A percentile compares a stretch with the other conserved stretches of the same genome.
phyloP scores from a whole-genome alignment of 441 rosid genomes.

The Erodium chrysanthum region DNA sequence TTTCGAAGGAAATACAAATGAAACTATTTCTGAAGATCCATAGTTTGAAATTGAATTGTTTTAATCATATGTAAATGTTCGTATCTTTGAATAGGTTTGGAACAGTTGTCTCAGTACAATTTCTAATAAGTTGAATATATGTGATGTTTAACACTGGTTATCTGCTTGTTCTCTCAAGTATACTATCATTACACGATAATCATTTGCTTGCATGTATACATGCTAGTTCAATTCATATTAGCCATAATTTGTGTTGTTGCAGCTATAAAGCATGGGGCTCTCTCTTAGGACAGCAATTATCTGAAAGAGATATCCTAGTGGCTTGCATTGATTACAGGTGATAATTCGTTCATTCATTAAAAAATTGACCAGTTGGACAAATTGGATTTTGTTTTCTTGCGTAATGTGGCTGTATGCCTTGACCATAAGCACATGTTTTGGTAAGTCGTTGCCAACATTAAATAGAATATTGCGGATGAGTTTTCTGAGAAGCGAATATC shows the following conservation, averaged over 20 bases:
- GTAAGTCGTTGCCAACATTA: neutral
- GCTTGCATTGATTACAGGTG: conserved; percentile 4
- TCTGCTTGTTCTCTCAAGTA: neutral
- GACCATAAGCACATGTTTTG: neutral
- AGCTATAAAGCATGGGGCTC: conserved; percentile 1
- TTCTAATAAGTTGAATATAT: neutral
- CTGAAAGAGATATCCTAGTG: conserved; percentile 1
- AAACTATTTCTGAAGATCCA: neutral
- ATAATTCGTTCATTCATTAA: neutral
- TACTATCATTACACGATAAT: neutral
- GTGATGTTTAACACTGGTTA: neutral
- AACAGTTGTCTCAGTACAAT: neutral
- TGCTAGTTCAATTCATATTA: neutral
- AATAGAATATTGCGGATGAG: neutral
- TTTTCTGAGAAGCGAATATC: no score
- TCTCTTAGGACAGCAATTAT: neutral
- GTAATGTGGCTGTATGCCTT: neutral
- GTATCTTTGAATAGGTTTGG: neutral
- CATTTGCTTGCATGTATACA: neutral
- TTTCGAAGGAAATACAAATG: neutral
- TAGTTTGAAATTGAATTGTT: neutral
- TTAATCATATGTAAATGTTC: neutral
- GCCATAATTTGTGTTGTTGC: neutral
- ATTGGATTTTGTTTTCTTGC: neutral
- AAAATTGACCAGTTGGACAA: neutral